Evolutionary conservation across 768 basidiomycete species (phyloP), one percentile per base, ranked within the genome.

Genomic region (Xerocomellus chrysenteron): DNA sequence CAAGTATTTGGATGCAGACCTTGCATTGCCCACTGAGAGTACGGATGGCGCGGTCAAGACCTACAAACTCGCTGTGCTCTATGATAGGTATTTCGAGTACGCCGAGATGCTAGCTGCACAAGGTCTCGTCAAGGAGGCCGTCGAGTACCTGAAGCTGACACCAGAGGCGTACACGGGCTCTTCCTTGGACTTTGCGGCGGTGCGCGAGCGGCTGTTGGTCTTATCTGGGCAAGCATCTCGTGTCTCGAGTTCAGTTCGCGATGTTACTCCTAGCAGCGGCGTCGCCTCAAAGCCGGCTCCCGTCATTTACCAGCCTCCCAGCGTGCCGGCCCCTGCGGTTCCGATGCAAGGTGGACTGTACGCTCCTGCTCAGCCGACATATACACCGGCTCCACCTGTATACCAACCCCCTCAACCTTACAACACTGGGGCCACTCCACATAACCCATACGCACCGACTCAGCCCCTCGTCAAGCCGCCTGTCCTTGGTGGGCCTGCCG

Each of bases 1-100:
- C 47, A 78, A 80, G 14, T 95, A 93, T 68, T 76, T 82, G 59
- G 92, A 94, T 65, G 72, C 74, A 16, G 94, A 95, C 58, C 78
- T 98, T 37, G 67, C 72, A 2, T 63, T 71, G 1, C 57, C 73
- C 0, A 67, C 67, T 1, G 75, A 68, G 5, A 74, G 77, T 28
- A 78, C 77, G 5, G 76, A 81, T 44, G 59, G 49, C 12, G 47
- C 50, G 19, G 73, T 77, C 5, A 82, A 86, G 70, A 77, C 84
- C 2, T 98, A 88, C 80, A 94, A 92, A 73, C 81, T 98, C 17
- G 84, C 91, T 0, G 78, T 77, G 10, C 74, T 99, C 46, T 98
- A 99, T 67, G 94, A 98, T 66, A 82, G 88, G 14, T 98, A 97
- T 77, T 86, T 91, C 66, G 97, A 98, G 72, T 99, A 98, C 64